These are phyloP conservation scores for Xylaria bambusicola DNA, from an alignment of 495 filamentous ascomycete species.

Conservation along the genomic window DNA sequence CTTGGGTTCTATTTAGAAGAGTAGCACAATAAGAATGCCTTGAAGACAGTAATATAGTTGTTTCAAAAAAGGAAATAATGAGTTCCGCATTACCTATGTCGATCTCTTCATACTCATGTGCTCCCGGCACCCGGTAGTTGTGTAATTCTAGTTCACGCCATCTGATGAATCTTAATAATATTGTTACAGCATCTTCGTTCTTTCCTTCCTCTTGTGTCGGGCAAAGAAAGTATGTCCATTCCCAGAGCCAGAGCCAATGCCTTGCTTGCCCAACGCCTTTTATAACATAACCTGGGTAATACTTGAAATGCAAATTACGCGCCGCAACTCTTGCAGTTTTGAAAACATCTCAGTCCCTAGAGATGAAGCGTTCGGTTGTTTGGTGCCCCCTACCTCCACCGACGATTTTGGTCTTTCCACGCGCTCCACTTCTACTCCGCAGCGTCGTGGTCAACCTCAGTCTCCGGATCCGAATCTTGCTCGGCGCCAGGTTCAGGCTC, in stretches of 20 bases:
- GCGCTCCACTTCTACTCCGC: slow-evolving; percentile 18
- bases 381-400: neutral
- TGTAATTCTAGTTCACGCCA: no score
- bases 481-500: slow-evolving; percentile 29
- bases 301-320: neutral
- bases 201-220: no score
- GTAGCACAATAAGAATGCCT: no score
- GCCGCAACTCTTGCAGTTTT: neutral
- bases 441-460: slow-evolving; percentile 40
- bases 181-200: no score
- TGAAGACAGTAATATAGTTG: no score
- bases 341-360: neutral
- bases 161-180: no score
- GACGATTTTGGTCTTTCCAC: no score
- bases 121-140: no score
- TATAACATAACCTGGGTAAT: neutral
- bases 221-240: neutral
- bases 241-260: neutral
- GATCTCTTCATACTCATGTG: no score
- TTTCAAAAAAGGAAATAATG: no score
- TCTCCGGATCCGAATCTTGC: slow-evolving; percentile 41
- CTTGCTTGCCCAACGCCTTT: slow-evolving; percentile 10
- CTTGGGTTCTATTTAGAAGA: no score
- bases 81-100: no score
- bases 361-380: neutral